Conservation (phyloP, 768 basidiomycete species). For the Tylopilus subfusipes region DNA sequence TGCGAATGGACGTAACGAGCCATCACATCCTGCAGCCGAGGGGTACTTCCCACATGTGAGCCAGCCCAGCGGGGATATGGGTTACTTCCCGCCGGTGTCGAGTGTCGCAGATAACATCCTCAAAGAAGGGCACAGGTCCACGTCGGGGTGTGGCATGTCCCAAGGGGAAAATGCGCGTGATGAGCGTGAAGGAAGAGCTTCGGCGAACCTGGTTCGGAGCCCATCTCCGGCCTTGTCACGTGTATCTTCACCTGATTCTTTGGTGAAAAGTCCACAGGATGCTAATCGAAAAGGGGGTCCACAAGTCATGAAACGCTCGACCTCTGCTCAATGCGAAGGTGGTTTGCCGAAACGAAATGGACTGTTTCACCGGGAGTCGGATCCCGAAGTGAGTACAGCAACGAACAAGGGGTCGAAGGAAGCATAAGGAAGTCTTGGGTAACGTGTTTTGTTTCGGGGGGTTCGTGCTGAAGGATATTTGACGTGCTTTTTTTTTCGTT, state of each 20-base stretch:
- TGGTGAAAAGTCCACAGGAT: constrained; percentile 13
- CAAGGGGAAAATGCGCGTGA: background rate
- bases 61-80: constrained; percentile 20
- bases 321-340: constrained; percentile 27
- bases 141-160: background rate
- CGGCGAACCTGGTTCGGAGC: constrained; percentile 6
- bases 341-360: constrained; percentile 27
- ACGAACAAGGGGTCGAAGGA: constrained; percentile 25
- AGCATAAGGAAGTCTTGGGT: constrained; percentile 13
- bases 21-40: constrained; percentile 13
- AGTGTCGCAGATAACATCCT: constrained; percentile 37
- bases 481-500: constrained; percentile 3
- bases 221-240: constrained; percentile 8
- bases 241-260: constrained; percentile 6
- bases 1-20: constrained; percentile 14
- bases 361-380: constrained; percentile 29
- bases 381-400: constrained; percentile 26
- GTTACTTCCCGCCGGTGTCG: constrained; percentile 44
- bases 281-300: constrained; percentile 11
- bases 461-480: background rate
- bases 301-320: constrained; percentile 28
- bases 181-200: constrained; percentile 1
- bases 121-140: constrained; percentile 20
- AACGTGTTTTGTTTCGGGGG: constrained; percentile 12
- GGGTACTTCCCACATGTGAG: constrained; percentile 45